These are phyloP conservation scores for Pseudogymnoascus sp. DNA, from an alignment of 2,329 filamentous ascomycete species.

Conservation along the genomic window DNA sequence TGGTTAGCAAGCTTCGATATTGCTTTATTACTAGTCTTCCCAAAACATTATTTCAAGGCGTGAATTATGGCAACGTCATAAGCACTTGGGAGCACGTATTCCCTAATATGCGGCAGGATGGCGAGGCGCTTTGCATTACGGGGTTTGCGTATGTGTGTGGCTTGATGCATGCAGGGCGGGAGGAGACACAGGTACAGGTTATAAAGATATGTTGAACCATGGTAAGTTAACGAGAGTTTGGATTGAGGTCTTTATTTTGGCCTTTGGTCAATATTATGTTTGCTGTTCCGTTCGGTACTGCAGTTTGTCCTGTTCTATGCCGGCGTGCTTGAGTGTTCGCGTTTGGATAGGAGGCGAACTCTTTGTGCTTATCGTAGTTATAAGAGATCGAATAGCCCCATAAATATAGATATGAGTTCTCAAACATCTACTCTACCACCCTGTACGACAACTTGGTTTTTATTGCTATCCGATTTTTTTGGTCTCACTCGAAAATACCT, in stretches of 20 bases:
- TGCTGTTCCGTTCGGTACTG: not conserved
- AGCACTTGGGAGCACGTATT: not conserved
- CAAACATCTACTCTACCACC: not conserved
- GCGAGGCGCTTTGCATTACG: not conserved
- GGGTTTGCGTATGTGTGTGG: not conserved
- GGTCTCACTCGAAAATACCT: not conserved
- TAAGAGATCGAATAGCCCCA: not conserved
- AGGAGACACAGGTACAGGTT: not conserved
- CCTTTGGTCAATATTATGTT: not conserved
- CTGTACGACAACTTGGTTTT: not conserved
- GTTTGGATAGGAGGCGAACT: not conserved
- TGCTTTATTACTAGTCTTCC: not conserved
- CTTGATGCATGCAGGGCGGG: not conserved
- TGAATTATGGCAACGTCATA: not conserved
- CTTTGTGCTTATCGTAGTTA: not conserved
- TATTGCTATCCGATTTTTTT: not conserved
- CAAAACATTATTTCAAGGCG: not conserved
- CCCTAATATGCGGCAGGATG: not conserved
- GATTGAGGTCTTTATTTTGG: not conserved
- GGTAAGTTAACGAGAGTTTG: not conserved
- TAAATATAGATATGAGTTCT: not conserved
- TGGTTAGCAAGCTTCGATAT: not conserved
- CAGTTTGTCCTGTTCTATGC: not conserved
- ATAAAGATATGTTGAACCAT: not conserved
- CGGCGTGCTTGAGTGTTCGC: not conserved